phyloP scores from a whole-genome alignment of 1,284 basidiomycete genomes.

The Cryptococcus deneoformans region DNA sequence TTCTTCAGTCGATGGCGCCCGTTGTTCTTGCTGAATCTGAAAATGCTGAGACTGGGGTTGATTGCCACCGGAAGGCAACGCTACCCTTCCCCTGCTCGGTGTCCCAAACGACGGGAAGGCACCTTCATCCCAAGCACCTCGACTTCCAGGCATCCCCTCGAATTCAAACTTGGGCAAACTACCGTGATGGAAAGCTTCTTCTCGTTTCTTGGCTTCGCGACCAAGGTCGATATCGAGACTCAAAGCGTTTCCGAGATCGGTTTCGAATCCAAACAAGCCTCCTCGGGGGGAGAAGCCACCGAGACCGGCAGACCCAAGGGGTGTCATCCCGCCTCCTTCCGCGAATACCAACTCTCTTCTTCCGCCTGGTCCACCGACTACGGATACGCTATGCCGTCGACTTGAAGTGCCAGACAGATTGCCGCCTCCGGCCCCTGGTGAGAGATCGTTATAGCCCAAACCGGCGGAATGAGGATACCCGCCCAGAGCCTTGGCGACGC shows the following conservation, averaged over 20 bases:
- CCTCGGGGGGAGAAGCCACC: slow-evolving; percentile 9
- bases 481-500: slow-evolving; percentile 29
- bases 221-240: slow-evolving; percentile 56
- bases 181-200: not conserved
- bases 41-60: not conserved
- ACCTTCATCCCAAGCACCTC: not conserved
- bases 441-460: slow-evolving; percentile 2
- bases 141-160: not conserved
- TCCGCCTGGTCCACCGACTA: slow-evolving; percentile 55
- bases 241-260: slow-evolving; percentile 60
- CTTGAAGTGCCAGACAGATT: slow-evolving; percentile 64
- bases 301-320: not conserved
- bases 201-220: not conserved
- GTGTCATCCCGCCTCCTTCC: slow-evolving; percentile 60
- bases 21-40: not conserved
- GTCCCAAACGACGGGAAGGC: slow-evolving; percentile 8
- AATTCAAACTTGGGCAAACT: slow-evolving; percentile 10
- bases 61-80: not conserved
- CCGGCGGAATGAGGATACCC: slow-evolving; percentile 23
- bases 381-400: slow-evolving; percentile 78
- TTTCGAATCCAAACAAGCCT: slow-evolving; percentile 64
- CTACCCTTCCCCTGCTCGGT: not conserved
- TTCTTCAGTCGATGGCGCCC: not conserved
- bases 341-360: slow-evolving; percentile 39
- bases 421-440: slow-evolving; percentile 8